Percentiles rank a stretch among this genome's conserved stretches.
Conservation (phyloP, 768 basidiomycete species). For the Ephemerocybe angulata region DNA sequence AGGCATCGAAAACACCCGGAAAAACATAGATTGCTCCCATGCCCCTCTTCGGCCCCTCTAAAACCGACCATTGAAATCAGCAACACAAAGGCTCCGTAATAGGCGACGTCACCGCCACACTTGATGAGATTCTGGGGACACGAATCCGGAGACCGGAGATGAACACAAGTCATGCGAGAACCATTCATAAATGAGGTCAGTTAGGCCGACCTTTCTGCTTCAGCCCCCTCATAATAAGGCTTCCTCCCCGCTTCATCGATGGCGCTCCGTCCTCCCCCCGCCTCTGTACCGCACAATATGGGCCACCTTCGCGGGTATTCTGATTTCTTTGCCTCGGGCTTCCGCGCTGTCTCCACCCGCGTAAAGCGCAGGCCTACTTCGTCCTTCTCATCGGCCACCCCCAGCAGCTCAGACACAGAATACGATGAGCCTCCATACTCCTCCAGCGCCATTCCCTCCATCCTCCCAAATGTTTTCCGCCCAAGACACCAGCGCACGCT, state of each 20-base stretch:
- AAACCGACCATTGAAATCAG: slow-evolving; percentile 1
- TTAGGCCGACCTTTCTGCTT: slow-evolving; percentile 4
- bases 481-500: not conserved
- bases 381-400: not conserved
- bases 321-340: slow-evolving; percentile 47
- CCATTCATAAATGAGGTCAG: slow-evolving; percentile 6
- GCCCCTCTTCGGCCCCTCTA: not conserved
- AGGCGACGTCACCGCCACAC: slow-evolving; percentile 28
- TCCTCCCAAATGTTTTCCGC: not conserved
- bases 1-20: slow-evolving; percentile 4
- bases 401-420: not conserved
- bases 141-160: slow-evolving; percentile 1
- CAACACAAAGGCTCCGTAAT: slow-evolving; percentile 9
- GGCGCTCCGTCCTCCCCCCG: slow-evolving; percentile 3
- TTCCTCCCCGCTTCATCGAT: slow-evolving; percentile 4
- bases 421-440: not conserved
- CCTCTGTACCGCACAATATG: slow-evolving; percentile 9
- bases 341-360: slow-evolving; percentile 34
- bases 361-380: slow-evolving; percentile 1
- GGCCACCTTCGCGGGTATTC: slow-evolving; percentile 33
- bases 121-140: slow-evolving; percentile 6
- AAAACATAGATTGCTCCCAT: slow-evolving; percentile 9
- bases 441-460: too few species aligned
- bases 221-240: not conserved
- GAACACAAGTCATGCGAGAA: slow-evolving; percentile 6